Conservation (phyloP, 768 basidiomycete species). For the Cyclocybe aegerita region DNA sequence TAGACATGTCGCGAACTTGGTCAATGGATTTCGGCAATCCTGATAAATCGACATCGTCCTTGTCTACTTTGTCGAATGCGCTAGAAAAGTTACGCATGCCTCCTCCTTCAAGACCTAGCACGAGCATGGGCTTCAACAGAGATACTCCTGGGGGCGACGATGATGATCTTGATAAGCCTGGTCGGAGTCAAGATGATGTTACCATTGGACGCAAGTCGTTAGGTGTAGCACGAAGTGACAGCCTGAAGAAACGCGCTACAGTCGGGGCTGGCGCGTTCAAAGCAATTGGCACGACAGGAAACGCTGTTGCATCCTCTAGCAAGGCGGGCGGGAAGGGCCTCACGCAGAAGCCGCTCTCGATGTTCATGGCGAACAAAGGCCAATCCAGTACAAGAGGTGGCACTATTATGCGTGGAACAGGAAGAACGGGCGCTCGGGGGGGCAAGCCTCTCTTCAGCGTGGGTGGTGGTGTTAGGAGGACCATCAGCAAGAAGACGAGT, state of each 20-base stretch:
- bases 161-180: constrained; percentile 6
- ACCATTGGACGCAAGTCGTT: constrained; percentile 15
- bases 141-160: constrained; percentile 29
- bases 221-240: constrained; percentile 11
- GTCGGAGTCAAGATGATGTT: constrained; percentile 21
- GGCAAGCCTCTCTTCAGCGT: constrained; percentile 26
- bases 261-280: constrained; percentile 17
- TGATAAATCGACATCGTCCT: constrained; percentile 38
- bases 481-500: constrained; percentile 42
- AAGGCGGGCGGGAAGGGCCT: constrained; percentile 14
- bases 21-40: constrained; percentile 17
- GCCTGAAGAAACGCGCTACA: constrained; percentile 21
- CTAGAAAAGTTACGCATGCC: constrained; percentile 71
- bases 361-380: constrained; percentile 22
- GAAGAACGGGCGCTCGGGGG: constrained; percentile 4
- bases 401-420: constrained; percentile 15
- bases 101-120: constrained; percentile 64
- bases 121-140: constrained; percentile 66
- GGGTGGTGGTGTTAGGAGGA: constrained; percentile 27
- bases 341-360: constrained; percentile 27
- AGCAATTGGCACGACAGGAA: constrained; percentile 7
- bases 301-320: constrained; percentile 10
- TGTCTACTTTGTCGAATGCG: constrained; percentile 67
- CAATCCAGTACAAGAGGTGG: constrained; percentile 7
- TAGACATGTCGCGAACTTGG: constrained; percentile 22